phyloP scores from a whole-genome alignment of 306 rosid species.

The Glycine latifolia region DNA sequence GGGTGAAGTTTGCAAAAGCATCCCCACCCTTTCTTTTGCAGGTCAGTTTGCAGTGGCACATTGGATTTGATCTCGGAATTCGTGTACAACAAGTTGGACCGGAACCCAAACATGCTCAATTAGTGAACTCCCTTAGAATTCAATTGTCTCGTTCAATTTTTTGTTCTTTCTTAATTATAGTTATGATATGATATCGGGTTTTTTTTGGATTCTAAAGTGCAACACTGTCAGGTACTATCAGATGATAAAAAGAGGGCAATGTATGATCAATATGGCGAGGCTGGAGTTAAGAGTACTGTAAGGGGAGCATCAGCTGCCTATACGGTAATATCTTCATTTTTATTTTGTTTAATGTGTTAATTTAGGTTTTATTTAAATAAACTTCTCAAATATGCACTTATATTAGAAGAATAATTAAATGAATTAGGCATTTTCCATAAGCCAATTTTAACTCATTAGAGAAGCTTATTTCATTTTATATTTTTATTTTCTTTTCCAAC shows the following conservation, averaged over 20 bases:
- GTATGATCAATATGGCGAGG: not conserved
- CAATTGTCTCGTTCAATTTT: not conserved
- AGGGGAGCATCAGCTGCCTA: not conserved
- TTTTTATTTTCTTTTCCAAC: not conserved
- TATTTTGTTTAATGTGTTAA: not conserved
- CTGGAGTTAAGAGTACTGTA: not conserved
- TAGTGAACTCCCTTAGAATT: not conserved
- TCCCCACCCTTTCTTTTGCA: too few species aligned
- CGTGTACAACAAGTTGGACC: too few species aligned
- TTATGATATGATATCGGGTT: too few species aligned
- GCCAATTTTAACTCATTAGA: too few species aligned
- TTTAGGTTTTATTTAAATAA: not conserved
- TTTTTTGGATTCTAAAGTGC: not conserved
- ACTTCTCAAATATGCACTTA: too few species aligned
- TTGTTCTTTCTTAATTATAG: too few species aligned
- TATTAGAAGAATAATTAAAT: too few species aligned
- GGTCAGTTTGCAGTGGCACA: too few species aligned
- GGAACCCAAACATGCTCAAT: too few species aligned
- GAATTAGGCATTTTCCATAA: too few species aligned
- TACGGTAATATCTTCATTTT: not conserved
- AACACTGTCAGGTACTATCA: not conserved
- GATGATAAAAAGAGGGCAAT: not conserved
- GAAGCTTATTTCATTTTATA: not conserved
- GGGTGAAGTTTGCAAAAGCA: too few species aligned
- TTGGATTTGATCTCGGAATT: too few species aligned